phyloP scores from a whole-genome alignment of 2,329 filamentous ascomycete genomes.

The Pseudocercospora vitis region DNA sequence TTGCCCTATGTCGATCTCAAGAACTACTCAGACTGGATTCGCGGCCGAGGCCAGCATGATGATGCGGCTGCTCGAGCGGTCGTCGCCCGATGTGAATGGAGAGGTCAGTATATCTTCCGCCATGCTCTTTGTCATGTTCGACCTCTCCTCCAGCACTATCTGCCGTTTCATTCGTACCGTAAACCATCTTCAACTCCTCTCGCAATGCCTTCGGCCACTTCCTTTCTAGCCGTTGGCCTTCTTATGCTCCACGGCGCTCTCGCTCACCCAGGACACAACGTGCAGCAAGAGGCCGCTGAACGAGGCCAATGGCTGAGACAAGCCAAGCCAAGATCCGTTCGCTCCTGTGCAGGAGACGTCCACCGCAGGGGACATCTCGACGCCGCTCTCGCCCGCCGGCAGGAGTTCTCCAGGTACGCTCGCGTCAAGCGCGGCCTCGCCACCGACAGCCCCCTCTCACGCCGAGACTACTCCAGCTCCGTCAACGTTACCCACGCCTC shows the following conservation, averaged over 20 bases:
- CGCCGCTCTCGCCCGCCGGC: conserved; percentile 26
- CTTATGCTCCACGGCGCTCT: conserved; percentile 19
- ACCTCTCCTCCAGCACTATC: neutral
- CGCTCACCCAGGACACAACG: conserved; percentile 29
- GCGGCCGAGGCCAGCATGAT: conserved; percentile 1
- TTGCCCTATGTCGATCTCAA: too few relatives aligned
- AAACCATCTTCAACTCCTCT: neutral
- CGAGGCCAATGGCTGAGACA: conserved; percentile 24
- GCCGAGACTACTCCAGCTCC: conserved; percentile 28
- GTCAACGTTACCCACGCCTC: conserved; percentile 30
- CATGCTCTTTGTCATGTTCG: neutral
- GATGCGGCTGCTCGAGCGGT: conserved; percentile 9
- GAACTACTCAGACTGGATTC: neutral
- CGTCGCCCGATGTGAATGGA: neutral
- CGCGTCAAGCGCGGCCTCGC: conserved; percentile 25
- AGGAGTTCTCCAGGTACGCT: conserved; percentile 25
- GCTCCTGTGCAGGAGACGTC: conserved; percentile 26
- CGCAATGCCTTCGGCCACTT: conserved; percentile 21
- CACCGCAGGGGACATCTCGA: conserved; percentile 25
- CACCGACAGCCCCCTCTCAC: conserved; percentile 21
- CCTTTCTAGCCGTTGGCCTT: conserved; percentile 20
- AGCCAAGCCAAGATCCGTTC: conserved; percentile 26
- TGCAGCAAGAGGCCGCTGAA: conserved; percentile 27
- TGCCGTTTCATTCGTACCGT: neutral
- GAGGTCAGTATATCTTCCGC: conserved; percentile 12